Base-by-base conservation (phyloP, 192 early-diverging fungal species). In the Backusella psychrophila region DNA sequence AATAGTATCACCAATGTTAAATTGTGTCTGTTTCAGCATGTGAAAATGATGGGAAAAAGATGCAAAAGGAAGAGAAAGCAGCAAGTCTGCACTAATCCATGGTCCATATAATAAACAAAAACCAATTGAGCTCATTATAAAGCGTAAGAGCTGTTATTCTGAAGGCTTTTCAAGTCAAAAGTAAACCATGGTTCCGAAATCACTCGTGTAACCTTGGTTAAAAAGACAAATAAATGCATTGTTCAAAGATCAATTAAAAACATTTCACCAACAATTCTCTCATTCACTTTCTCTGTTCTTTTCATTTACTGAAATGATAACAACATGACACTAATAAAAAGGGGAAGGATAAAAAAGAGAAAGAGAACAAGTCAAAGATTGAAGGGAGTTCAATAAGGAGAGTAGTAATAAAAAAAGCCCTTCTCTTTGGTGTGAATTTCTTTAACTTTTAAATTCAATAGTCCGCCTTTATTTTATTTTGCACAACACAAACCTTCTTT, bases 391-490 rank as follows among this genome's bases (percentile, higher is more conserved):
- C 19, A 59, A 59, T 59, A 59, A 59, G 53, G 53, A 59, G 53
- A 59, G 11, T 23, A 23, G 9, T 26, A 59, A 26, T 23, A 21
- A 59, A 3, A 21, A 59, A 26, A 26, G 53, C 7, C 17, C 23
- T 59, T 59, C 23, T 59, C 23, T 59, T 59, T 59, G 53, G 53
- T 59, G 53, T 59, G 53, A 59, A 59, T 59, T 59, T 59, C 53
- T 59, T 59, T 59, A 11, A 59, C 53, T 59, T 59, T 59, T 26
- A 59, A 49, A 49, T 26, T 59, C 52, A 59, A 59, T 59, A 59
- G 53, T 59, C 53, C 53, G 53, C 53, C 23, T 59, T 59, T 59
- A 59, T 59, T 59, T 59, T 12, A 59, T 21, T 26, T 59, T 59
- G 23, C 53, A 59, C 53, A 59, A 59, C n/a, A 21, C 53, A 59